Evolutionary conservation across 441 rosid genomes (phyloP).

Genomic region (Brassica hybrid): DNA sequence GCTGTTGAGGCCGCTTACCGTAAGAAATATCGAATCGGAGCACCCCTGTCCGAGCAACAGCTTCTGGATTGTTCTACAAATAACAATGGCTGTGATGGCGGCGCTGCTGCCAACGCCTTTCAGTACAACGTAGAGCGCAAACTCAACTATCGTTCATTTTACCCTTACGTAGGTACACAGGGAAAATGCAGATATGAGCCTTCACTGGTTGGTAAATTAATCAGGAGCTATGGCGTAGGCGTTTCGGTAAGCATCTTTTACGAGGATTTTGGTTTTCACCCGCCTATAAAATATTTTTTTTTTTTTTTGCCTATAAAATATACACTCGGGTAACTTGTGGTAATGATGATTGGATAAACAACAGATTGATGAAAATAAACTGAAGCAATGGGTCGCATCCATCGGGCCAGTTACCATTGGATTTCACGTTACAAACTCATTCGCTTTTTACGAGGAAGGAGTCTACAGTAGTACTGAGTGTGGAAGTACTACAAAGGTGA

Average conservation of each 20-base stretch:
- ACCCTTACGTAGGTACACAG: slow-evolving; percentile 63
- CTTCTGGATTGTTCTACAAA: slow-evolving; percentile 94
- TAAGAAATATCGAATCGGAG: slow-evolving; percentile 78
- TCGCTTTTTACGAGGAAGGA: slow-evolving; percentile 72
- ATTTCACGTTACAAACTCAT: slow-evolving; percentile 65
- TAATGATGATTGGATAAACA: slow-evolving; percentile 7
- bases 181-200: slow-evolving; percentile 49
- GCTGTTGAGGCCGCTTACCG: slow-evolving; percentile 98
- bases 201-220: neutral
- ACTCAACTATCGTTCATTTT: slow-evolving; percentile 64
- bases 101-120: slow-evolving; percentile 97
- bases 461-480: slow-evolving; percentile 77
- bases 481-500: slow-evolving; percentile 79
- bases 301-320: neutral
- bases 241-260: slow-evolving; percentile 58
- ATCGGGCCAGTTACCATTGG: slow-evolving; percentile 94
- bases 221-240: slow-evolving; percentile 48
- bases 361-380: slow-evolving; percentile 90
- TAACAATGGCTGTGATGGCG: slow-evolving; percentile 89
- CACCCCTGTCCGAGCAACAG: slow-evolving; percentile 94
- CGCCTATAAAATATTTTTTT: neutral
- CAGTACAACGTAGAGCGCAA: slow-evolving; percentile 66
- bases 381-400: slow-evolving; percentile 80
- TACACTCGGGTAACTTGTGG: neutral
- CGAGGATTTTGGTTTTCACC: neutral